Percentiles rank a stretch among this genome's conserved stretches.
Evolutionary conservation across 2,329 filamentous ascomycete species (phyloP).

Genomic region (Nemania diffusa): DNA sequence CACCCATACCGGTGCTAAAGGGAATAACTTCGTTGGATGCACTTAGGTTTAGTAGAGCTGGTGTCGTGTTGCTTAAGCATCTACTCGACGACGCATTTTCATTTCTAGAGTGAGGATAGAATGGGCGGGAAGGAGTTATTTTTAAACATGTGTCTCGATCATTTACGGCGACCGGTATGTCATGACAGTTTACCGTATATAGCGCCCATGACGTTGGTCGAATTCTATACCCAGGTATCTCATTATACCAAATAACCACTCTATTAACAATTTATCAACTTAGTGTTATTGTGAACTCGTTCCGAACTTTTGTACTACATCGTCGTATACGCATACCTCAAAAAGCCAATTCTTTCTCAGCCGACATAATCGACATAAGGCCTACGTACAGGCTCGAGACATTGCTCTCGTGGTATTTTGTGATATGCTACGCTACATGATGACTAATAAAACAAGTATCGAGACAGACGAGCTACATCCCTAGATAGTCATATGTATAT

Average conservation of each 20-base stretch:
- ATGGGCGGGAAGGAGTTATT: not conserved
- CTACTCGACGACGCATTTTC: not conserved
- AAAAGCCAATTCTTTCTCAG: not conserved
- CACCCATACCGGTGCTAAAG: slow-evolving; percentile 68
- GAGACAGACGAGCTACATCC: not conserved
- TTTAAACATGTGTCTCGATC: not conserved
- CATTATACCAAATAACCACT: slow-evolving; percentile 11
- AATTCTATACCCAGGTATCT: slow-evolving; percentile 25
- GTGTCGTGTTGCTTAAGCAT: not conserved
- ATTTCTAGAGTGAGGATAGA: not conserved
- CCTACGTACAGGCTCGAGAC: not conserved
- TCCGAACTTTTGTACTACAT: not conserved
- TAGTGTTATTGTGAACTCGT: not conserved
- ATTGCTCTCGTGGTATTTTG: not conserved
- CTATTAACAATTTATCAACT: not conserved
- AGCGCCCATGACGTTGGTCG: not conserved
- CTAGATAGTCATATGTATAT: not conserved
- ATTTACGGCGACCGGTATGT: not conserved
- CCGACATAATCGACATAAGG: not conserved
- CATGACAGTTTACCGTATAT: slow-evolving; percentile 18
- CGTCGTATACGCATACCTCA: slow-evolving; percentile 1
- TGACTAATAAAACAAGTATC: not conserved
- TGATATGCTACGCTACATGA: not conserved
- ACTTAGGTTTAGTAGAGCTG: not conserved
- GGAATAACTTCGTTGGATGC: slow-evolving; percentile 72